Conservation (phyloP, 148 eudicot genomes). For the Nepenthes mirabilis region DNA sequence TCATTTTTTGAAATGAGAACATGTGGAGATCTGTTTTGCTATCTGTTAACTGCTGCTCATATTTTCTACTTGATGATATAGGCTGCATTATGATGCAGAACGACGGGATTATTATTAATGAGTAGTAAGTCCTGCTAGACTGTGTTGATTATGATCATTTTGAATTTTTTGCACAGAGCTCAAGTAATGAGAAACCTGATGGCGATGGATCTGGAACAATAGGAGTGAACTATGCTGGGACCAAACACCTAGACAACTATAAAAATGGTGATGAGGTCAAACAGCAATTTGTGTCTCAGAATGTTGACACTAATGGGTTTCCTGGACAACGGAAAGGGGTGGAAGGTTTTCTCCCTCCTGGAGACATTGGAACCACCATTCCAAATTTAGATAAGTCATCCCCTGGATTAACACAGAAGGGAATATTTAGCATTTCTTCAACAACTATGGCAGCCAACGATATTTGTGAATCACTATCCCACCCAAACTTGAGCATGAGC, state of each 20-base stretch:
- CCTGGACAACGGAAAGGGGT: conserved; percentile 31
- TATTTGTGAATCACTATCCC: conserved; percentile 26
- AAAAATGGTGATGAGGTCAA: conserved; percentile 17
- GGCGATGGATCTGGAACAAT: conserved; percentile 27
- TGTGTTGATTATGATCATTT: neutral
- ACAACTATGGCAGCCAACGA: conserved; percentile 23
- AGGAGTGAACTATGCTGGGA: conserved; percentile 15
- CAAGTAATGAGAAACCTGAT: conserved; percentile 26
- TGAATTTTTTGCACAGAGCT: conserved; percentile 27
- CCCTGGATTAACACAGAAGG: conserved; percentile 22
- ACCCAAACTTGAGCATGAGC: conserved; percentile 59
- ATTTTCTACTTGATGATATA: too few relatives aligned
- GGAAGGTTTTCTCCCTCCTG: conserved; percentile 22
- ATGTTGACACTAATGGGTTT: conserved; percentile 19
- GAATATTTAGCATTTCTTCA: conserved; percentile 18
- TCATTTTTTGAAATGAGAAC: too few relatives aligned
- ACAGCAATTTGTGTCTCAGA: conserved; percentile 17
- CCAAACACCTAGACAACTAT: conserved; percentile 17
- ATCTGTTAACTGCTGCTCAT: too few relatives aligned
- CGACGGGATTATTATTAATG: neutral
- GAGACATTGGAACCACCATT: conserved; percentile 32
- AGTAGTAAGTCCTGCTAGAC: neutral
- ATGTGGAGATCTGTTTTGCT: too few relatives aligned
- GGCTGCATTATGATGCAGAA: too few relatives aligned
- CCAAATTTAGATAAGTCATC: conserved; percentile 33